Evolutionary conservation across 1,284 basidiomycete species (phyloP), one percentile per base, ranked within the genome.

Genomic region (Pholiota adiposa): DNA sequence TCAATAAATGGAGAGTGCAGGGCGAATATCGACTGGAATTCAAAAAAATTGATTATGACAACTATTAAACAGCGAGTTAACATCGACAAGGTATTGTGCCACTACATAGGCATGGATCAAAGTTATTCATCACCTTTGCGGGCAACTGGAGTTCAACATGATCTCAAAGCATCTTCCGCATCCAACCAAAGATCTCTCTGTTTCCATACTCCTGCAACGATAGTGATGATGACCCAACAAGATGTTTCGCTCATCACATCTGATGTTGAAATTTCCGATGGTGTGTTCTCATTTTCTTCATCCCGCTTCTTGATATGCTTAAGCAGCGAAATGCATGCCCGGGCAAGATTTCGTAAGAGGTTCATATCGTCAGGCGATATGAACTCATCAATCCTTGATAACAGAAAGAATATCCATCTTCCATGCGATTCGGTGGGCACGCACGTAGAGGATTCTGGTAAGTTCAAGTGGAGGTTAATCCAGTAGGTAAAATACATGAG

Each of bases 111-210:
- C 5, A 38, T 16, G 16, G 36, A 38, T 38, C 9, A 16, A 38
- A n/a, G 29, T 31, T 11, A 46, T 27, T 46, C 12, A 27, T 50
- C 16, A 50, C 29, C 9, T 18, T n/a, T n/a, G n/a, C n/a, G n/a
- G n/a, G n/a, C n/a, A 27, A 7, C 25, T 3, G 14, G 12, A 27
- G 41, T 16, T 41, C 18, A 46, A 56, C 52, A 33, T 12, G 43
- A 33, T 55, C 21, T 64, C 58, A 87, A 67, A 60, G 75, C 73
- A 40, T 73, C 77, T 65, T 89, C 87, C 9, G 90, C 89, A 70
- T 96, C 92, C 68, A 82, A 80, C 87, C 94, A 92, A 46, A 98
- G 75, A 72, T 98, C 96, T 57, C 77, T 81, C 75, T 98, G 96
- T 19, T 85, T 90, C 96, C 95, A 98, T 1, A 91, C 78, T 9